These are phyloP conservation scores for Spathaspora girioi DNA, from an alignment of 805 yeast species.

Conservation along the genomic window DNA sequence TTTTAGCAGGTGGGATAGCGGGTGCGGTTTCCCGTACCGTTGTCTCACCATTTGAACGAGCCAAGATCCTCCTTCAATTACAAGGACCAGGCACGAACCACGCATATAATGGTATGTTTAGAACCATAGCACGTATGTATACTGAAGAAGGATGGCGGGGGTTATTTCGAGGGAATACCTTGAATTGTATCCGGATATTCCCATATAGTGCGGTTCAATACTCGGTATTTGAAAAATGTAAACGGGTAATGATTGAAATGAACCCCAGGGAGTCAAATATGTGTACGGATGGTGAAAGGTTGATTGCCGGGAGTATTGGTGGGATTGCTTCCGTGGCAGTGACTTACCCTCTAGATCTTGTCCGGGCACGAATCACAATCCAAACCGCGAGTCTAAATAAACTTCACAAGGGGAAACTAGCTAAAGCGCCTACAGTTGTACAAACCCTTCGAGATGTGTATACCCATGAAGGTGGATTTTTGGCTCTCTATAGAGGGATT, in stretches of 20 bases:
- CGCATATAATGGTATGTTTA: slow-evolving; percentile 63
- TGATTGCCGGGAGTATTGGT: slow-evolving; percentile 75
- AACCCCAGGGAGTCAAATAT: slow-evolving; percentile 19
- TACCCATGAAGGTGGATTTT: slow-evolving; percentile 74
- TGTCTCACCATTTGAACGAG: slow-evolving; percentile 93
- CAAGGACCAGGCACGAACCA: slow-evolving; percentile 61
- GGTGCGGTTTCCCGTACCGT: slow-evolving; percentile 86
- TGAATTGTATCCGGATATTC: slow-evolving; percentile 84
- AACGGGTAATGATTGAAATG: slow-evolving; percentile 28
- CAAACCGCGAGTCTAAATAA: slow-evolving; percentile 72
- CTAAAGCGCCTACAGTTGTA: slow-evolving; percentile 69
- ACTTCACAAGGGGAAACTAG: slow-evolving; percentile 42
- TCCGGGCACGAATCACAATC: slow-evolving; percentile 83
- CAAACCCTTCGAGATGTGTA: slow-evolving; percentile 57
- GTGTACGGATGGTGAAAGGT: slow-evolving; percentile 53
- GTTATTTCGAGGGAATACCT: slow-evolving; percentile 82
- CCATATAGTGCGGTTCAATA: slow-evolving; percentile 96
- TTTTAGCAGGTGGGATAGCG: slow-evolving; percentile 69
- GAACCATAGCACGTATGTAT: slow-evolving; percentile 76
- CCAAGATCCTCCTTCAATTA: slow-evolving; percentile 85
- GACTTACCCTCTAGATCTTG: slow-evolving; percentile 90
- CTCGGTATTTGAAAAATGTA: slow-evolving; percentile 70
- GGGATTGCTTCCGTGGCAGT: slow-evolving; percentile 77
- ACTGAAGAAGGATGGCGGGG: slow-evolving; percentile 91
- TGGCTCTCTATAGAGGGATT: slow-evolving; percentile 78